Evolutionary conservation across 116 monocot genomes (phyloP).

Genomic region (Dioscorea cayenensis): DNA sequence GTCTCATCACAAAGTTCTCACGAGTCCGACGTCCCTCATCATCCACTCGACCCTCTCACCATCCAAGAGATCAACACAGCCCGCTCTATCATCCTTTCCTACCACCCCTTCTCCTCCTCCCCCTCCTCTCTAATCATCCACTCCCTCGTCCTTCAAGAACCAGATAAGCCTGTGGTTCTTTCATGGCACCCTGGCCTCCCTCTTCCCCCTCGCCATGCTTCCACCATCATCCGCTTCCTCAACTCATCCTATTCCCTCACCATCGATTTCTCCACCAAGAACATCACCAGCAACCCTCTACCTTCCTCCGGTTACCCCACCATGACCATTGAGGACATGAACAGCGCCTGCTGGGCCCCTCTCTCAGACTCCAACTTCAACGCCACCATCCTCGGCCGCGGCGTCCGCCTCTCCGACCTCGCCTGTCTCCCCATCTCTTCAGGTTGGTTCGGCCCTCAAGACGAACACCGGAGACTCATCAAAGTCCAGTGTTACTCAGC

Average conservation of each 20-base stretch:
- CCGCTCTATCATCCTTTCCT: slow-evolving; percentile 38
- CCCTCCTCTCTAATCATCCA: slow-evolving; percentile 55
- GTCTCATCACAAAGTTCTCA: slow-evolving; percentile 2
- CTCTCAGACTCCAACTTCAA: slow-evolving; percentile 48
- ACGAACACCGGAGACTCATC: slow-evolving; percentile 47
- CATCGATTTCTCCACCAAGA: slow-evolving; percentile 27
- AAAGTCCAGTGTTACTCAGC: slow-evolving; percentile 82
- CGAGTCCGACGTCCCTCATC: slow-evolving; percentile 19
- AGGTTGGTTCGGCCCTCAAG: slow-evolving; percentile 59
- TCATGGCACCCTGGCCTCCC: slow-evolving; percentile 18
- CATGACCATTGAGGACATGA: slow-evolving; percentile 64
- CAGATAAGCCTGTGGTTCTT: slow-evolving; percentile 41
- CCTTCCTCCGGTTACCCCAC: slow-evolving; percentile 51
- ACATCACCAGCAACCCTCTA: slow-evolving; percentile 16
- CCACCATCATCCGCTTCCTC: slow-evolving; percentile 30
- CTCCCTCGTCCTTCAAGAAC: slow-evolving; percentile 61
- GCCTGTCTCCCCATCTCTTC: slow-evolving; percentile 69
- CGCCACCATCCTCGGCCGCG: slow-evolving; percentile 35
- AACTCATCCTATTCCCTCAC: slow-evolving; percentile 21
- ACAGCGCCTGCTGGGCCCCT: slow-evolving; percentile 31
- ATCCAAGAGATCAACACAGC: slow-evolving; percentile 41
- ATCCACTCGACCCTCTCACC: slow-evolving; percentile 77
- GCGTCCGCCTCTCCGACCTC: slow-evolving; percentile 58
- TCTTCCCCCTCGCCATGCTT: slow-evolving; percentile 39
- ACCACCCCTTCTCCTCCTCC: slow-evolving; percentile 57